phyloP scores from a whole-genome alignment of 352 stramenopile species.

The Thalassiosira mediterranea region DNA sequence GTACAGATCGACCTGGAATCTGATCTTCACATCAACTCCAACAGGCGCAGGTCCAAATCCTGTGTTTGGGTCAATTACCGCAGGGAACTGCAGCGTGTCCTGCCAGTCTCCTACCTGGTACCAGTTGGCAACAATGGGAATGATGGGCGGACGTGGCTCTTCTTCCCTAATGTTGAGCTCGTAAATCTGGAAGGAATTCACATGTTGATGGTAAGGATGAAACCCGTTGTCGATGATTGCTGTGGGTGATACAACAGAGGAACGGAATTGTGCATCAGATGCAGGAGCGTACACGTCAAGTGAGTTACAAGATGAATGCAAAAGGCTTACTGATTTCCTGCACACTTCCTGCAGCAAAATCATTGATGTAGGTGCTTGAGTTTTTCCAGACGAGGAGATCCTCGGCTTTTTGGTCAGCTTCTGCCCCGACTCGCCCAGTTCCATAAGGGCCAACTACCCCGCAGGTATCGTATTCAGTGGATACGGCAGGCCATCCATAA shows the following conservation, averaged over 20 bases:
- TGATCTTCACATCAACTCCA: not conserved
- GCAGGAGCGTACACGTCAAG: too few relatives aligned
- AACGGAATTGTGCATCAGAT: too few relatives aligned
- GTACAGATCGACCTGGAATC: not conserved
- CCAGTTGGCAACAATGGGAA: not conserved
- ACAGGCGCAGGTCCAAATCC: too few relatives aligned
- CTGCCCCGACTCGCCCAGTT: not conserved
- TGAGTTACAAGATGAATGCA: too few relatives aligned
- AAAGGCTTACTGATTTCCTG: too few relatives aligned
- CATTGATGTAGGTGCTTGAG: not conserved
- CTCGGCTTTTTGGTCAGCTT: too few relatives aligned
- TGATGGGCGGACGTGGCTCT: too few relatives aligned
- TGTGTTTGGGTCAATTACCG: not conserved
- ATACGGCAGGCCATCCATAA: too few relatives aligned
- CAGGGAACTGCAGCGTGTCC: conserved; percentile 1
- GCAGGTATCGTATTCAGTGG: not conserved
- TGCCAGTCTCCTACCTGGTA: conserved; percentile 1
- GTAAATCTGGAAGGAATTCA: conserved; percentile 4
- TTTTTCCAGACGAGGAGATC: not conserved
- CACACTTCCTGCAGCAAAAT: not conserved
- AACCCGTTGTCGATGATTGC: not conserved
- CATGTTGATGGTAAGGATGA: conserved; percentile 13
- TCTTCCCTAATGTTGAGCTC: not conserved
- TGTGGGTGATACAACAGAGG: not conserved
- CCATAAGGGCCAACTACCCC: not conserved